Percentiles rank a stretch among this genome's conserved stretches.
phyloP scores from a whole-genome alignment of 352 stramenopile species.

The Phytophthora sansomeana region DNA sequence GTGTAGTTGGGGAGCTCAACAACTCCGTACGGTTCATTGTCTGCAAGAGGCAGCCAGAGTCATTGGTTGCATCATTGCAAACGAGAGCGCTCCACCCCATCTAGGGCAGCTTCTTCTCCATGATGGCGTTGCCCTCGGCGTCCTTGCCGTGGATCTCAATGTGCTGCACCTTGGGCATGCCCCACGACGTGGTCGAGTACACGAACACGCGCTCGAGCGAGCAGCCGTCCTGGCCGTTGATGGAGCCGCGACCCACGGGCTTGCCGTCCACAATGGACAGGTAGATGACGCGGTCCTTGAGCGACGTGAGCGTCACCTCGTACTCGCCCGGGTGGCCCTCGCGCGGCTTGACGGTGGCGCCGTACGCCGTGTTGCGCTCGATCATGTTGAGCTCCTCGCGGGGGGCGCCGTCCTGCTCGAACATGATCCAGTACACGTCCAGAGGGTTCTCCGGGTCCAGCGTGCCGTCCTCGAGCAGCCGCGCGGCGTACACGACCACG shows the following conservation, averaged over 20 bases:
- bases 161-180: conserved; percentile 90
- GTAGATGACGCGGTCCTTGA: conserved; percentile 85
- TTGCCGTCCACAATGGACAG: conserved; percentile 83
- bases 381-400: conserved; percentile 90
- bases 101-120: conserved; percentile 90
- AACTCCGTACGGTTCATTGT: background rate
- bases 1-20: conserved; percentile 8
- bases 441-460: conserved; percentile 75
- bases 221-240: conserved; percentile 80
- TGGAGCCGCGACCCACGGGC: conserved; percentile 67
- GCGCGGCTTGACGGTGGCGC: conserved; percentile 73
- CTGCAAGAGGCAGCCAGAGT: background rate
- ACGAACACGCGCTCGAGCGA: conserved; percentile 86
- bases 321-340: conserved; percentile 74
- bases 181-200: conserved; percentile 86
- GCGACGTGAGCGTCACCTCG: conserved; percentile 79
- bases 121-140: conserved; percentile 62
- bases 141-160: conserved; percentile 90
- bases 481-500: conserved; percentile 84
- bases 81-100: background rate
- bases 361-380: conserved; percentile 88
- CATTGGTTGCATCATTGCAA: background rate
- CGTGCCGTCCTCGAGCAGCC: conserved; percentile 68
- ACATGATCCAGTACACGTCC: conserved; percentile 92
- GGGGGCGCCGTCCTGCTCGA: conserved; percentile 83